Conservation (phyloP, 768 basidiomycete species). For the Amanita rimosa region DNA sequence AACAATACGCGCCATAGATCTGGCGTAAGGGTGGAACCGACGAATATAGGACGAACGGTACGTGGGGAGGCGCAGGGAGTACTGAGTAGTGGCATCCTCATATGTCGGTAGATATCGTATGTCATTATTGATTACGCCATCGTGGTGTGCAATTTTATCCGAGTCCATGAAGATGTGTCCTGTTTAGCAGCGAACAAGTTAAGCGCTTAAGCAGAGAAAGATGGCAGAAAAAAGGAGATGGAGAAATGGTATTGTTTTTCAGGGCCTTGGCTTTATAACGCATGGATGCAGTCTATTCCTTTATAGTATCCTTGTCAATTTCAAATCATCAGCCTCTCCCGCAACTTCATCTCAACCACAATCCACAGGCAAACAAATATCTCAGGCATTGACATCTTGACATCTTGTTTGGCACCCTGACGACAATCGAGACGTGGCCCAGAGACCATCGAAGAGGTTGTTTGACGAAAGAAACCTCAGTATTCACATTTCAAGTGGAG, state of each 20-base stretch:
- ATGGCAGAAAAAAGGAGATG: not conserved
- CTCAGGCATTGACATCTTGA: not conserved
- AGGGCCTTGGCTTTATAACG: not conserved
- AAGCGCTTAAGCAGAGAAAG: too few species aligned
- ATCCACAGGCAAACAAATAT: not conserved
- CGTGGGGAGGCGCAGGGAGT: not conserved
- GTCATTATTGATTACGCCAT: not conserved
- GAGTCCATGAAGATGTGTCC: not conserved
- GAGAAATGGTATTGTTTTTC: not conserved
- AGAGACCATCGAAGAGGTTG: conserved; percentile 46
- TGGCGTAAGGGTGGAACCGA: not conserved
- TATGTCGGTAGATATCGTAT: not conserved
- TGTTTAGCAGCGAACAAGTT: not conserved
- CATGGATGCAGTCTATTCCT: not conserved
- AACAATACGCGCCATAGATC: not conserved
- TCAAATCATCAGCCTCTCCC: not conserved
- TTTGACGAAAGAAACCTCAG: conserved; percentile 42
- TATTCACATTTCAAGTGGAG: conserved; percentile 57
- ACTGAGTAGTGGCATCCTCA: not conserved
- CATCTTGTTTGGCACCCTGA: too few species aligned
- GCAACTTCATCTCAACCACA: not conserved
- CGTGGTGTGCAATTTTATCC: not conserved
- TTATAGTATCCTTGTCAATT: not conserved
- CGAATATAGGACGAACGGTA: conserved; percentile 2
- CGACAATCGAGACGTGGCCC: too few species aligned